Conservation (phyloP, 768 basidiomycete genomes). For the Pluteus cervinus region DNA sequence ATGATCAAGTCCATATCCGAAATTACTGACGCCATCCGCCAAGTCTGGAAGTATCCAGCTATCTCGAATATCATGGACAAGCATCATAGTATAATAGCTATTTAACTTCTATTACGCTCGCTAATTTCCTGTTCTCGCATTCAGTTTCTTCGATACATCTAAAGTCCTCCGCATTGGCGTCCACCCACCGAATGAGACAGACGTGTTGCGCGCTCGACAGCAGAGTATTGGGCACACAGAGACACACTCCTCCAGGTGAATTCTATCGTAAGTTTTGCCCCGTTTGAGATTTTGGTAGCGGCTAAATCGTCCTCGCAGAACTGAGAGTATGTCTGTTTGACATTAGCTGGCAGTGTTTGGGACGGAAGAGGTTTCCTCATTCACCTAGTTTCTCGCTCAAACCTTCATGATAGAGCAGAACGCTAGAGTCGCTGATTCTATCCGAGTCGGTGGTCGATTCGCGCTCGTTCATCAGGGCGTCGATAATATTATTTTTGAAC, state of each 20-base stretch:
- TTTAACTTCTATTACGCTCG: conserved; percentile 1
- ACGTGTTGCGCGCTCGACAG: conserved; percentile 82
- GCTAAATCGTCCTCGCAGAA: conserved; percentile 19
- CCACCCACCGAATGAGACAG: conserved; percentile 83
- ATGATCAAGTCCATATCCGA: conserved; percentile 47
- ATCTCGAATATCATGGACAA: conserved; percentile 48
- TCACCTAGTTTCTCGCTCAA: not conserved
- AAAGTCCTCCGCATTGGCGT: conserved; percentile 80
- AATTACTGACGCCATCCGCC: conserved; percentile 61
- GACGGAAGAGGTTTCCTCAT: conserved; percentile 79
- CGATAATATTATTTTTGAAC: conserved; percentile 88
- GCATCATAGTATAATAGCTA: conserved; percentile 57
- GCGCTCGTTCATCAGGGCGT: conserved; percentile 87
- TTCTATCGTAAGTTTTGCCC: conserved; percentile 41
- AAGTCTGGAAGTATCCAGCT: conserved; percentile 68
- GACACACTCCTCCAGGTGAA: conserved; percentile 73
- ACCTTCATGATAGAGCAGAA: conserved; percentile 59
- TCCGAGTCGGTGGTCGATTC: conserved; percentile 93
- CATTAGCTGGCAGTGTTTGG: conserved; percentile 74
- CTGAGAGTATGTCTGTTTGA: conserved; percentile 78
- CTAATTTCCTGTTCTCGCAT: not conserved
- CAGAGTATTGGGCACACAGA: conserved; percentile 91
- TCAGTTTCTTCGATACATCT: conserved; percentile 82
- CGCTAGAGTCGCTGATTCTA: conserved; percentile 86
- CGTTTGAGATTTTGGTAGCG: not conserved